A percentile compares a stretch with the other conserved stretches of the same genome.
Evolutionary conservation across 2,329 filamentous ascomycete species (phyloP).

Genomic region (Aspergillus uvarum): DNA sequence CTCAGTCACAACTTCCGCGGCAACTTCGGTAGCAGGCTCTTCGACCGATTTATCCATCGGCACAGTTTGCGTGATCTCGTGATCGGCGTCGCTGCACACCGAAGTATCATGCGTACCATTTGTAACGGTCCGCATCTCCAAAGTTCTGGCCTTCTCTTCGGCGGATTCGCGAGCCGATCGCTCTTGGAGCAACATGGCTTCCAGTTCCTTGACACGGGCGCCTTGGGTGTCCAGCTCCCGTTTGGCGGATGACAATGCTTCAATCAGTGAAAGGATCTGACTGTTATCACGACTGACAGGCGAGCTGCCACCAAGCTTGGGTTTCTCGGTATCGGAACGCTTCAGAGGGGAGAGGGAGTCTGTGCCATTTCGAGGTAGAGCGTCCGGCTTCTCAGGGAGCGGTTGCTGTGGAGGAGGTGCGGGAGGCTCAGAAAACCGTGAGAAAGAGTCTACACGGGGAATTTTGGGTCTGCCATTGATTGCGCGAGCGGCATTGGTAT

Average conservation of each 20-base stretch:
- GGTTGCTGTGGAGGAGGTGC: conserved; percentile 92
- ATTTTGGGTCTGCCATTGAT: conserved; percentile 49
- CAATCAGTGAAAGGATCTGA: conserved; percentile 80
- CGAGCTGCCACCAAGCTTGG: conserved; percentile 54
- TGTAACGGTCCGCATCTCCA: conserved; percentile 60
- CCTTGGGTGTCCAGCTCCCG: conserved; percentile 84
- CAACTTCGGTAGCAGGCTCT: conserved; percentile 12
- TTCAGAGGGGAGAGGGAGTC: conserved; percentile 61
- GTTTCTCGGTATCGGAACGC: conserved; percentile 72
- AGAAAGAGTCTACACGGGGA: conserved; percentile 70
- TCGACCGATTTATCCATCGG: conserved; percentile 13
- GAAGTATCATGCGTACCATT: conserved; percentile 24
- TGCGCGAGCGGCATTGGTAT: conserved; percentile 44
- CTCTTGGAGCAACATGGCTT: conserved; percentile 75
- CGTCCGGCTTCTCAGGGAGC: conserved; percentile 87
- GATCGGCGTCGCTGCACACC: conserved; percentile 3
- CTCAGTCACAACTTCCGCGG: conserved; percentile 19
- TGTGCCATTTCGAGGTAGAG: conserved; percentile 46
- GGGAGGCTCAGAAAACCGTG: conserved; percentile 87
- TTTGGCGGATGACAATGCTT: conserved; percentile 79
- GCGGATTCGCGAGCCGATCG: conserved; percentile 77
- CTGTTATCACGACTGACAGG: conserved; percentile 58
- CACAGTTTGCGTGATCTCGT: background rate
- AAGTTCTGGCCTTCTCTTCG: conserved; percentile 73
- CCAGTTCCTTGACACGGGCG: conserved; percentile 75